Evolutionary conservation across 2,329 filamentous ascomycete species (phyloP), one percentile per base, ranked within the genome.

Genomic region (Diaporthe amygdali): DNA sequence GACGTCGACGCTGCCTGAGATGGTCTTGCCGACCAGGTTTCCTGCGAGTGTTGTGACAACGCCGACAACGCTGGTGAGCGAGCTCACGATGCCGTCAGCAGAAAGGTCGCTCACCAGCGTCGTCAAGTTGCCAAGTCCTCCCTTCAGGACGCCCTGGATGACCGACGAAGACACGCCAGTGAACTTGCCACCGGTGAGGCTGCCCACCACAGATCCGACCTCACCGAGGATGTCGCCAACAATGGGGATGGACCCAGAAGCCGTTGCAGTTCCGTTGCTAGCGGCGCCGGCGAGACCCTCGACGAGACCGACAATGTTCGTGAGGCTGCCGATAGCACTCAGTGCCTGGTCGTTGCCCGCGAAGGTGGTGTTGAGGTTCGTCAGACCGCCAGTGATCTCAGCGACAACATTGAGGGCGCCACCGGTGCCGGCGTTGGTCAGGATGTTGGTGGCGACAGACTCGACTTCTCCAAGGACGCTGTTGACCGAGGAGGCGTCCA

Each of bases 311-410:
- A 61, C 55, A 61, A 61, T 61, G 37, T 61, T 61, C 25, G 55
- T 61, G 37, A 61, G 55, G 55, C 55, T 41, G 25, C 55, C 55
- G 55, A 61, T 27, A 22, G 55, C 55, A 44, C 37, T 10, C 25
- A 9, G 9, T 44, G 55, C 55, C n/a, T 61, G 10, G 55, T 61
- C 55, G 55, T n/a, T 61, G 55, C 55, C 55, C 9, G 8, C 55
- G 55, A 61, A 61, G 55, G 55, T 61, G 55, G 4, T 61, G 55
- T 61, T 61, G 55, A 61, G 55, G 37, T 61, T 61, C 25, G 55
- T 8, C 22, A 61, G 22, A 44, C 55, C 55, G 55, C 37, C 37
- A 32, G 55, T 61, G 55, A 61, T 61, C 55, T 61, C 55, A 22
- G 37, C 7, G 22, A 30, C 37, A 5, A 61, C 44, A 10, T 61